Base-by-base conservation (phyloP, 2,329 filamentous ascomycete genomes). In the Colletotrichum ledebouriae region DNA sequence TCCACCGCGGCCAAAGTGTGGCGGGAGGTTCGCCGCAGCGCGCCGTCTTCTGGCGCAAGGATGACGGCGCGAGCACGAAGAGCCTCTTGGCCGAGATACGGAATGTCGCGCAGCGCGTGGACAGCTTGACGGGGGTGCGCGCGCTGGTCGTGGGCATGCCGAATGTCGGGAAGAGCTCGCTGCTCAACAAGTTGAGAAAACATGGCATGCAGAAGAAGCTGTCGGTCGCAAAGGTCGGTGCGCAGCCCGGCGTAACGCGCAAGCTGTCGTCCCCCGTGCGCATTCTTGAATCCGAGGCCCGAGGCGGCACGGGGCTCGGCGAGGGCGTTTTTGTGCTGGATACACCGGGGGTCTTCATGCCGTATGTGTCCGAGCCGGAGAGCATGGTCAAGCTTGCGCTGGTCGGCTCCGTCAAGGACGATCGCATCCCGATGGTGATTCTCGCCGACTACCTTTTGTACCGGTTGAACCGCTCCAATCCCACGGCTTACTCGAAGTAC, bases 111-210 rank as follows among this genome's bases (percentile, higher is more conserved):
- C 68, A 60, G 15, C 71, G 70, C 2, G 72, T 78, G 20, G 78
- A 89, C 73, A 87, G 87, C 22, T 81, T 98, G n/a, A 90, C 92
- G 7, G 94, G 94, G n/a, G 87, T 94, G 73, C 89, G 94, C 56
- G 88, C 94, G 64, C 87, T 99, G 78, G 88, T 98, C 1, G 94
- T 98, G 13, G 96, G 96, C 63, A 98, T 99, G 94, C 96, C 96
- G 41, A 99, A 99, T 76, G 93, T 97, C 0, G 96, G 96, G 41
- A 99, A 99, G 81, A 97, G 93, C 53, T 94, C 94, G 1, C 84
- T 99, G n/a, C 88, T 99, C 47, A 99, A 99, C 78, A 88, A 90
- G 15, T 86, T 98, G 56, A 90, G 96, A 20, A 87, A 85, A 46
- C 83, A 86, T 17, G 93, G 94, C 46, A 86, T 93, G 72, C 71